Conservation (phyloP, 2,329 filamentous ascomycete genomes). For the Monosporascus ibericus region DNA sequence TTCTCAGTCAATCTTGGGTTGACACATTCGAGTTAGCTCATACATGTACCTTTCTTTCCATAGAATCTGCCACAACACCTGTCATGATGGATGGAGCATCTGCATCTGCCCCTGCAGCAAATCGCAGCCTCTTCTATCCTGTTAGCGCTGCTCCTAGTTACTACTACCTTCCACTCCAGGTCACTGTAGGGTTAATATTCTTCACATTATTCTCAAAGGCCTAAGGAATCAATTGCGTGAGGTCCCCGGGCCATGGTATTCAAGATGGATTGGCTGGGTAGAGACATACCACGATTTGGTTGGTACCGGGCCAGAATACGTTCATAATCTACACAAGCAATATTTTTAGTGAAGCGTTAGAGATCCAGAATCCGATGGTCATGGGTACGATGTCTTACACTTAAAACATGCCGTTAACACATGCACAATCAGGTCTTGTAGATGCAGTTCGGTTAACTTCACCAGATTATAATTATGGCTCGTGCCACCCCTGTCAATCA, state of each 20-base stretch:
- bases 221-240: background rate
- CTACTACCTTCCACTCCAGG: background rate
- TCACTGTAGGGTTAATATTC: background rate
- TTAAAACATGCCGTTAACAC: background rate
- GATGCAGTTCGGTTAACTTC: too few relatives aligned
- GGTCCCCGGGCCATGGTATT: constrained; percentile 21
- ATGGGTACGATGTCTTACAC: too few relatives aligned
- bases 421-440: constrained; percentile 14
- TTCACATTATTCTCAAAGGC: background rate
- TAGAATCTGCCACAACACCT: too few relatives aligned
- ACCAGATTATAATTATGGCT: too few relatives aligned
- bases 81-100: background rate
- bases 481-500: too few relatives aligned
- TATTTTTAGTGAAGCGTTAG: constrained; percentile 11
- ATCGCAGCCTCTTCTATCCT: background rate
- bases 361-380: background rate
- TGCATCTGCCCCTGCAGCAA: background rate
- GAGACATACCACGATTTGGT: constrained; percentile 7
- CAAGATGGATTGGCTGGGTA: constrained; percentile 13
- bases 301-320: constrained; percentile 13
- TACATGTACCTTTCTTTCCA: background rate
- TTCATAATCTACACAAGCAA: constrained; percentile 18
- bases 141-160: background rate
- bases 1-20: too few relatives aligned
- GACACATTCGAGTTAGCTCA: too few relatives aligned